Conservation (phyloP, 2,329 filamentous ascomycete genomes). For the Ophiostoma novo-ulmi region DNA sequence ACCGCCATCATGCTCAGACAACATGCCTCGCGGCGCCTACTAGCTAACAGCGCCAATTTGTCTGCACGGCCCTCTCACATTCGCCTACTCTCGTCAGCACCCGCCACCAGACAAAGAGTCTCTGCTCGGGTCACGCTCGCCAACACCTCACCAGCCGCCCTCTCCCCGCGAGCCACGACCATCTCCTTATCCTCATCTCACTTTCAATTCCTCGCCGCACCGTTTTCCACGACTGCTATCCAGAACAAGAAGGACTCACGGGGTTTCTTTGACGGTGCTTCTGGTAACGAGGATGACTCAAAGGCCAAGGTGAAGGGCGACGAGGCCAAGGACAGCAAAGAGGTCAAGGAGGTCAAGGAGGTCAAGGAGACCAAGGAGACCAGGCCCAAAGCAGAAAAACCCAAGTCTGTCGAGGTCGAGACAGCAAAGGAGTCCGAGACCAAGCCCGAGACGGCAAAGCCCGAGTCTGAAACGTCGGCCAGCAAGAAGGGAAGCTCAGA, state of each 20-base stretch:
- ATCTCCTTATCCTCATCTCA: background rate
- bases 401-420: slow-evolving; percentile 14
- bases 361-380: slow-evolving; percentile 4
- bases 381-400: slow-evolving; percentile 13
- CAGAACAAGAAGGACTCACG: slow-evolving; percentile 27
- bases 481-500: slow-evolving; percentile 40
- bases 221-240: slow-evolving; percentile 22
- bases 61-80: slow-evolving; percentile 17
- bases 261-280: slow-evolving; percentile 26
- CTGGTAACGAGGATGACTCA: slow-evolving; percentile 18
- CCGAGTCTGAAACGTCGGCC: slow-evolving; percentile 36
- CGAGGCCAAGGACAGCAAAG: slow-evolving; percentile 17
- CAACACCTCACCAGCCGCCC: background rate
- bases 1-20: slow-evolving; percentile 27
- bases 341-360: slow-evolving; percentile 17
- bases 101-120: slow-evolving; percentile 15
- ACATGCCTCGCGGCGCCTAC: slow-evolving; percentile 26
- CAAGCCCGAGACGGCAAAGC: slow-evolving; percentile 30
- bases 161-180: slow-evolving; percentile 8
- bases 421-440: slow-evolving; percentile 29
- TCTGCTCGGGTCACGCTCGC: background rate
- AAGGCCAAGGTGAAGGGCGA: slow-evolving; percentile 27
- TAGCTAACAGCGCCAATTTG: slow-evolving; percentile 18
- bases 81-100: slow-evolving; percentile 18
- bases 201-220: slow-evolving; percentile 2